Evolutionary conservation across 1,139 yeast genomes (phyloP).

Genomic region (Yamadazyma oceani): DNA sequence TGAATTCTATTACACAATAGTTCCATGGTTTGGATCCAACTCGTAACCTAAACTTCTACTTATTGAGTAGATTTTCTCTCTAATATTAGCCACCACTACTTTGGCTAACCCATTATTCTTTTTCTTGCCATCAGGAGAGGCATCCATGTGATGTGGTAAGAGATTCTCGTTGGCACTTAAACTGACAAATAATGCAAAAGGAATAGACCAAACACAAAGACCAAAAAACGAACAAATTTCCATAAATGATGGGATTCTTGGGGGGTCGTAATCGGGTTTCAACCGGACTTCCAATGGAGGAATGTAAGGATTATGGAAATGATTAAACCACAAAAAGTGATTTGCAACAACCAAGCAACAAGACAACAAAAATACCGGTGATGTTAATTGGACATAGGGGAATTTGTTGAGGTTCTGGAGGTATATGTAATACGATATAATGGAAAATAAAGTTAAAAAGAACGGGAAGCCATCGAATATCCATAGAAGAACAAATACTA

Average conservation of each 20-base stretch:
- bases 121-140: conserved; percentile 29
- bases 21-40: conserved; percentile 58
- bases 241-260: conserved; percentile 76
- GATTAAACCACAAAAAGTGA: conserved; percentile 88
- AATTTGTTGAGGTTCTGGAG: conserved; percentile 73
- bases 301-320: conserved; percentile 69
- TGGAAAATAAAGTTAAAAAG: conserved; percentile 60
- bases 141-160: conserved; percentile 60
- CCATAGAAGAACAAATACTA: conserved; percentile 53
- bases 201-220: conserved; percentile 88
- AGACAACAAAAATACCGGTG: conserved; percentile 69
- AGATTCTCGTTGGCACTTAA: conserved; percentile 90
- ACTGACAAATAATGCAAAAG: conserved; percentile 88
- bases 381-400: conserved; percentile 77
- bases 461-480: conserved; percentile 80
- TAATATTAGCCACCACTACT: conserved; percentile 54
- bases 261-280: conserved; percentile 58
- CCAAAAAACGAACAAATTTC: conserved; percentile 96
- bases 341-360: conserved; percentile 74
- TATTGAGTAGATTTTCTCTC: conserved; percentile 50
- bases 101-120: conserved; percentile 50
- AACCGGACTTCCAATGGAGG: conserved; percentile 59
- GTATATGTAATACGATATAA: conserved; percentile 71
- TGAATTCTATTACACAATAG: conserved; percentile 32
- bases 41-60: conserved; percentile 62